Conservation (phyloP, 2,329 filamentous ascomycete species). For the Whalleya microplaca region DNA sequence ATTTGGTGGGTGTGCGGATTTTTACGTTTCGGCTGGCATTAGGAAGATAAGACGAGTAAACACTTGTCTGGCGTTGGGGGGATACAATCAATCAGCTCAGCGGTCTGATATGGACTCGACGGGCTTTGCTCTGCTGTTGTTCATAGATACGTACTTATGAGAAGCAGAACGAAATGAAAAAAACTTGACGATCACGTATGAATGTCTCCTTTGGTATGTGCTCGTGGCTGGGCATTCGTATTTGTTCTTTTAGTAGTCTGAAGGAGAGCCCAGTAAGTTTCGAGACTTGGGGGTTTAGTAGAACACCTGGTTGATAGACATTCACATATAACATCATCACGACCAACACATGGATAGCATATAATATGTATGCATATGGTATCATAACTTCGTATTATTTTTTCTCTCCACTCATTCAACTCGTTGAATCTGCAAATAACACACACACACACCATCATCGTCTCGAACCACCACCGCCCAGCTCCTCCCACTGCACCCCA, state of each 20-base stretch:
- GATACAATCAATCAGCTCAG: constrained; percentile 14
- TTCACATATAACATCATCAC: too few species aligned
- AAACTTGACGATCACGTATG: neutral
- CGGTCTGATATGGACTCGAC: constrained; percentile 13
- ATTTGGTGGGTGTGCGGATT: neutral
- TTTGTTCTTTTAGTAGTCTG: neutral
- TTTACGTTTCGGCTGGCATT: constrained; percentile 26
- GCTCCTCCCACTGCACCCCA: constrained; percentile 98
- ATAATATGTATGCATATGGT: neutral
- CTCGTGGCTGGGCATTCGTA: neutral
- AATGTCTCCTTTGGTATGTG: neutral
- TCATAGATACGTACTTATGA: constrained; percentile 21
- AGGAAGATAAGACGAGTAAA: constrained; percentile 20
- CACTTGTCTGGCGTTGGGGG: constrained; percentile 23
- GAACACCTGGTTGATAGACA: too few species aligned
- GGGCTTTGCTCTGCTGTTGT: constrained; percentile 12
- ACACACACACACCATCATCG: neutral
- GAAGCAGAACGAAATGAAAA: constrained; percentile 29
- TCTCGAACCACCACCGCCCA: constrained; percentile 32
- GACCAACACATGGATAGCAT: too few species aligned
- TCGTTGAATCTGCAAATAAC: neutral
- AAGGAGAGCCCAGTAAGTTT: neutral
- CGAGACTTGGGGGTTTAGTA: too few species aligned
- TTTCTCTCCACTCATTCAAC: neutral
- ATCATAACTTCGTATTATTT: neutral